Base-by-base conservation (phyloP, 331 rosid species). In the Rhamnella rubrinervis region DNA sequence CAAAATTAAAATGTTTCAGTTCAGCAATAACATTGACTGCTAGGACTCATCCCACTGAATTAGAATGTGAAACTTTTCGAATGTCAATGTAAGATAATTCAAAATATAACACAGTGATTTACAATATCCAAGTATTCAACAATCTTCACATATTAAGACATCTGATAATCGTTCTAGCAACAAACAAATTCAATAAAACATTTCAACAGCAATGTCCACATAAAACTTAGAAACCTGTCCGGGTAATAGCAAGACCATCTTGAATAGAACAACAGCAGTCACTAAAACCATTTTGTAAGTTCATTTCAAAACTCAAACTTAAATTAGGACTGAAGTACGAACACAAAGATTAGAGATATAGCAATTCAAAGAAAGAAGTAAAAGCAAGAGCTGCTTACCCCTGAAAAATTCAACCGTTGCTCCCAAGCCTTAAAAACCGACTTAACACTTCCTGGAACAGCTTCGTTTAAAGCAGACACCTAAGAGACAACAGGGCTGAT, bases 361-460 rank as follows among this genome's bases (percentile, higher is more conserved):
- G 6, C 38, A 26, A 47, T 35, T 15, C 16, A 8, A 47, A 12
- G 28, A 37, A 59, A 28, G 41, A 41, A 28, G 65, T 55, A 63
- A 18, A 47, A 46, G 50, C 0, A 49, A 67, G 67, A 72, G 65
- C 57, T 19, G 64, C 44, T 68, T 90, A 90, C 98, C 91, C 79
- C 97, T 73, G 92, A 78, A 71, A 84, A 79, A 75, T 82, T 75
- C 74, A 95, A 70, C 55, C 97, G 88, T 11, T 95, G 83, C 74
- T 95, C 98, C 98, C 98, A 95, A 75, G 97, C 89, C 86, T 89
- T 95, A 63, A 95, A 89, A 55, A 95, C 96, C 1, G 96, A 91
- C 74, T 87, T 91, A 49, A 73, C 98, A 60, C 91, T 95, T 8
- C 97, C 95, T 39, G 82, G 81, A 71, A 77, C 85, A 19, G 97